Evolutionary conservation across 805 yeast genomes (phyloP).

Genomic region (Metschnikowia baotianmanensis): DNA sequence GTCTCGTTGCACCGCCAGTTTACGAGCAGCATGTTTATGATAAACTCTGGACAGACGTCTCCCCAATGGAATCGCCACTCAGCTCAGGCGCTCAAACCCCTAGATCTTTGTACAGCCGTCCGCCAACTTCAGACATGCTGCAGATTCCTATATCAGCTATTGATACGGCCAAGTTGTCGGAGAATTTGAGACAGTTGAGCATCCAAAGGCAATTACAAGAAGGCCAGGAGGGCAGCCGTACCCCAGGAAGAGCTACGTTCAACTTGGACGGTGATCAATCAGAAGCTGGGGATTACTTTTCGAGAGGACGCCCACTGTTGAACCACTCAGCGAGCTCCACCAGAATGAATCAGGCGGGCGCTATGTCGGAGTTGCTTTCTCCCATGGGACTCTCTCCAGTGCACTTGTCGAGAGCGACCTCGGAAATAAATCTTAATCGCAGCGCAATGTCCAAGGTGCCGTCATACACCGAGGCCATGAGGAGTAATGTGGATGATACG

Average conservation of each 20-base stretch:
- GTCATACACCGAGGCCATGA: constrained; percentile 76
- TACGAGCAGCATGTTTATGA: constrained; percentile 83
- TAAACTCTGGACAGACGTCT: constrained; percentile 66
- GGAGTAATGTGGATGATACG: constrained; percentile 47
- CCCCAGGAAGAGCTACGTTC: constrained; percentile 32
- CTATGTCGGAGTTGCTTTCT: constrained; percentile 14
- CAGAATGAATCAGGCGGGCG: constrained; percentile 6
- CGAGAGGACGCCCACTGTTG: constrained; percentile 12
- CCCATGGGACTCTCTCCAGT: constrained; percentile 51
- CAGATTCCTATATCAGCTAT: constrained; percentile 36
- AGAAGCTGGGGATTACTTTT: constrained; percentile 34
- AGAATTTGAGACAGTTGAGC: constrained; percentile 51
- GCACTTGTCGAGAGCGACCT: constrained; percentile 59
- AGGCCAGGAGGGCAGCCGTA: constrained; percentile 14
- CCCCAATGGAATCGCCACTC: constrained; percentile 48
- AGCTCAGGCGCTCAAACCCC: constrained; percentile 44
- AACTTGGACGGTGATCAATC: constrained; percentile 31
- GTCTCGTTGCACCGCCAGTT: constrained; percentile 77
- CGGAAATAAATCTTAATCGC: constrained; percentile 37
- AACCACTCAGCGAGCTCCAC: constrained; percentile 8
- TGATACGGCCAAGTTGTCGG: constrained; percentile 44
- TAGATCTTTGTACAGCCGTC: constrained; percentile 18
- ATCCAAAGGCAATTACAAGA: constrained; percentile 47
- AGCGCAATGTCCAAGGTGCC: constrained; percentile 61
- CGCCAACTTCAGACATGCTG: constrained; percentile 17